Evolutionary conservation across 129 eudicot species (phyloP), one percentile per base, ranked within the genome.

Genomic region (Helianthus tuberosus): DNA sequence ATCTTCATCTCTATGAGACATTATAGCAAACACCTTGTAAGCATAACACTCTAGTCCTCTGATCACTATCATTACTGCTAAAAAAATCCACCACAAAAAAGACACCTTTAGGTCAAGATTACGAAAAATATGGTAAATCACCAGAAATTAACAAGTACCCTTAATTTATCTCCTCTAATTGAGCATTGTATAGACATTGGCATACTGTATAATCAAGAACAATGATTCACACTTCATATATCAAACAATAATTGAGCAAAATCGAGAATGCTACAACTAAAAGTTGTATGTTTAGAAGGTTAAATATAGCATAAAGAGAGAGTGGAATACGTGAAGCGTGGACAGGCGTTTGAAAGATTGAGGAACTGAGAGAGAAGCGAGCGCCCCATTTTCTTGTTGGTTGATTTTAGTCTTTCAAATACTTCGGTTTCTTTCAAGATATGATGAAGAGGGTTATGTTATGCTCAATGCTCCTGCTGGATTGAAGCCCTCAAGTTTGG

Each of bases 331-430:
- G 80, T 65, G 85, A 85, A 75, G 71, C 86, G 92, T 12, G 90
- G 92, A 44, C 82, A 82, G 39, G 89, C 15, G 60, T 25, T 80
- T 68, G 95, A 82, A 60, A 87, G 76, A 58, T 75, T 75, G 68
- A 85, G 86, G 70, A 88, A 83, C 53, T 84, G 95, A 47, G 96
- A 86, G 57, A 86, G 47, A 51, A 88, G 60, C 0, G 84, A 73
- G 62, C 92, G 88, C 29, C 92, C 83, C 97, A 91, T 91, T 14
- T 63, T 38, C 32, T 39, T 78, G 8, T 12, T n/a, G 65, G 51
- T 15, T 23, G 52, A 49, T 16, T 7, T 3, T 5, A 8, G 9
- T 12, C 41, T 51, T 43, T n/a, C 27, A 15, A 3, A 35, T 29
- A 68, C 9, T 73, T 64, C 23, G 12, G 64, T 20, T 74, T 75